Base-by-base conservation (phyloP, 2,329 filamentous ascomycete species). In the Phialophora chinensis region DNA sequence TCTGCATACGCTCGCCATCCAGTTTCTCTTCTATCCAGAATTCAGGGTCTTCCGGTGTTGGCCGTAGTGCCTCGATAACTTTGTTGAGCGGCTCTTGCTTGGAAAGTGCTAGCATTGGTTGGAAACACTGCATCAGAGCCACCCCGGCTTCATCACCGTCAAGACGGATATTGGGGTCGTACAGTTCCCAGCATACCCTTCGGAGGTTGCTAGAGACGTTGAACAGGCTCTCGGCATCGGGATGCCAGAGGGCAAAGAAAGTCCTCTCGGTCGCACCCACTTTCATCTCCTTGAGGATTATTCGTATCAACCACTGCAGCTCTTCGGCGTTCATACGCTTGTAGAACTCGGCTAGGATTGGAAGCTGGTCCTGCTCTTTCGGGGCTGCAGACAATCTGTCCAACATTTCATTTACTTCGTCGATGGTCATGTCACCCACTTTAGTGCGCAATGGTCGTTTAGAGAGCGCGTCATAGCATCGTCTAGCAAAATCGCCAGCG, bases 1-100 rank as follows among this genome's bases (percentile, higher is more conserved):
- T 85, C 77, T 99, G 95, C 90, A 99, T 97, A 29, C 95, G 87
- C 79, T 99, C 95, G 1, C 95, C 95, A 72, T 99, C 95, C 8
- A 99, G 83, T 78, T 99, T 99, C 79, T 99, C 95, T 77, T 99
- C 95, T 56, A 98, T 95, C 93, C 93, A 98, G 75, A 96, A 99
- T 8, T 90, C 87, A 0, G 85, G 82, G 60, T 96, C 89, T 0
- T 91, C 88, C 27, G 89, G 86, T 0, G 87, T 89, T 0, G 85
- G 83, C 1, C 87, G 86, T 78, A 90, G 86, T 53, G 81, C 88
- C 20, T 87, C 82, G 1, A 96, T 87, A 86, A 96, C 49, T n/a
- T 63, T 60, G 3, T 67, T 59, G 47, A 65, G 53, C 33, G 63
- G 33, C 14, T 64, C 62, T 74, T 88, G 91, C 62, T 92, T 86